phyloP scores from a whole-genome alignment of 192 early-diverging fungal species.

The Coemansia sp. region DNA sequence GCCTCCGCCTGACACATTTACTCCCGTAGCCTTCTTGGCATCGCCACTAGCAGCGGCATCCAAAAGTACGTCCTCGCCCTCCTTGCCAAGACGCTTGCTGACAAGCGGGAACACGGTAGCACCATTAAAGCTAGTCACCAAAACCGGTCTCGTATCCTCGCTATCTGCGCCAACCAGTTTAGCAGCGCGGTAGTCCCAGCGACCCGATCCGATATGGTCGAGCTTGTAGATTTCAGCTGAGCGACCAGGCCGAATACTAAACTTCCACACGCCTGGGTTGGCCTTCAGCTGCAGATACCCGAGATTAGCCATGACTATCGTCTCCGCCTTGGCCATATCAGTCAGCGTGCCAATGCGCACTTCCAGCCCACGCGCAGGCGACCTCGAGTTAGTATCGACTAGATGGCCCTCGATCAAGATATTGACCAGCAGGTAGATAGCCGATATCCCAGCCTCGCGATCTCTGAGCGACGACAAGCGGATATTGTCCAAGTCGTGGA shows the following conservation, averaged over 20 bases:
- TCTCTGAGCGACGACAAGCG: slow-evolving; percentile 57
- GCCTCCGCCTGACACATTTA: neutral
- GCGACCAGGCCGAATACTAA: slow-evolving; percentile 78
- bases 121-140: slow-evolving; percentile 81
- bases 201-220: slow-evolving; percentile 32
- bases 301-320: slow-evolving; percentile 98
- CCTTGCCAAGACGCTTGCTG: slow-evolving; percentile 78
- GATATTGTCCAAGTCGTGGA: slow-evolving; percentile 94
- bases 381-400: slow-evolving; percentile 63
- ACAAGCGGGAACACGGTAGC: slow-evolving; percentile 79
- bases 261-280: slow-evolving; percentile 84
- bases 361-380: slow-evolving; percentile 90
- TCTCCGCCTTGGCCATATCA: slow-evolving; percentile 73
- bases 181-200: slow-evolving; percentile 45
- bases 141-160: slow-evolving; percentile 51
- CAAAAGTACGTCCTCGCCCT: slow-evolving; percentile 71
- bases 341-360: slow-evolving; percentile 77
- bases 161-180: slow-evolving; percentile 16
- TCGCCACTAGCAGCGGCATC: slow-evolving; percentile 24
- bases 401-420: slow-evolving; percentile 93
- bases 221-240: slow-evolving; percentile 80
- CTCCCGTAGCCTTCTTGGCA: neutral
- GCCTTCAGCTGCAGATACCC: slow-evolving; percentile 97
- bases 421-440: slow-evolving; percentile 76
- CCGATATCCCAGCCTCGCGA: slow-evolving; percentile 60